Conservation (phyloP, 495 filamentous ascomycete genomes). For the Xylaria acuta region DNA sequence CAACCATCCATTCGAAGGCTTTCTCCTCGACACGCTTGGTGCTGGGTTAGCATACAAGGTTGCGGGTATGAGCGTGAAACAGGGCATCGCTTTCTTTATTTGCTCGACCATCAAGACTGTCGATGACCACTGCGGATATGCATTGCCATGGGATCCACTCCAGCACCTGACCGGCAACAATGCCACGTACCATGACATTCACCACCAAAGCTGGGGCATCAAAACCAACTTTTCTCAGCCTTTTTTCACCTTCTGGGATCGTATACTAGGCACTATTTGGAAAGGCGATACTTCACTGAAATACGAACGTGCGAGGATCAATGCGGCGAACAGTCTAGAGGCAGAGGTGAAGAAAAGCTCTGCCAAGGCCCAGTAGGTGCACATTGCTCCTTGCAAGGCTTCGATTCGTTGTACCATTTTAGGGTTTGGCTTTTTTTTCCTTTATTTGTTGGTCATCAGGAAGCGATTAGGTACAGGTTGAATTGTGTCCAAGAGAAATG, state of each 20-base stretch:
- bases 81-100: constrained; percentile 86
- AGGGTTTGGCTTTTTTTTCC: constrained; percentile 35
- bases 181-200: constrained; percentile 93
- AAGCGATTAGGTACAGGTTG: constrained; percentile 19
- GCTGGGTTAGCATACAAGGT: constrained; percentile 81
- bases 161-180: constrained; percentile 93
- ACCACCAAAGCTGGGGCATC: constrained; percentile 99
- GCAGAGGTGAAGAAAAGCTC: constrained; percentile 46
- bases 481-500: constrained; percentile 28
- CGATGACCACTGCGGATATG: constrained; percentile 95
- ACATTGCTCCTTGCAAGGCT: constrained; percentile 17
- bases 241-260: constrained; percentile 88
- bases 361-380: constrained; percentile 37
- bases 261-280: constrained; percentile 74
- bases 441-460: constrained; percentile 19
- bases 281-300: constrained; percentile 59
- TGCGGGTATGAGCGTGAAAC: constrained; percentile 75
- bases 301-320: constrained; percentile 49
- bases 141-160: constrained; percentile 92
- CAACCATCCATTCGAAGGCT: constrained; percentile 92
- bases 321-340: constrained; percentile 34
- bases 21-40: constrained; percentile 89
- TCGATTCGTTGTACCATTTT: constrained; percentile 42
- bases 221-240: constrained; percentile 81
- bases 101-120: constrained; percentile 91